Percentiles rank a stretch among this genome's conserved stretches.
These are phyloP conservation scores for Alnus glutinosa DNA, from an alignment of 306 rosid genomes.

Conservation along the genomic window DNA sequence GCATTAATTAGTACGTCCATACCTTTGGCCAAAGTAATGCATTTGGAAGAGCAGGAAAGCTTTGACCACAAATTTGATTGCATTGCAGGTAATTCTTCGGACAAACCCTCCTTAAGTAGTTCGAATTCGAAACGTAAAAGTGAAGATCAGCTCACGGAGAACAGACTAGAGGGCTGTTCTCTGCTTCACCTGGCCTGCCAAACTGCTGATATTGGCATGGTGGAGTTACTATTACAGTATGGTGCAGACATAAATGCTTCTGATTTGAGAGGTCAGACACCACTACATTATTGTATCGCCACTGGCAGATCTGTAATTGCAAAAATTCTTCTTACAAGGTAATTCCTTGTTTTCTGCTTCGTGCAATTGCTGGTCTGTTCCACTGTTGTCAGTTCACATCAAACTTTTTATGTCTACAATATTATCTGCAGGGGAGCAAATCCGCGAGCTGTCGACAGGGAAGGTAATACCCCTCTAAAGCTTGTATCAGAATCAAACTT, in stretches of 20 bases:
- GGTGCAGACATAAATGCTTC: constrained; percentile 67
- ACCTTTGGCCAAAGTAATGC: constrained; percentile 20
- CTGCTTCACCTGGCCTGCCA: constrained; percentile 79
- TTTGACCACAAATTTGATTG: constrained; percentile 13
- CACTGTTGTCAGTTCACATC: not conserved
- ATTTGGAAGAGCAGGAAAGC: constrained; percentile 22
- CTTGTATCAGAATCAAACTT: constrained; percentile 47
- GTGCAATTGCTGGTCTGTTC: not conserved
- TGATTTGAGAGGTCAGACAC: constrained; percentile 60
- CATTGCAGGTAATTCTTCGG: constrained; percentile 40
- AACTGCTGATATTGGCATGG: constrained; percentile 66
- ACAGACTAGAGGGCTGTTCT: constrained; percentile 46
- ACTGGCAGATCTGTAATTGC: constrained; percentile 46
- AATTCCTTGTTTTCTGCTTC: not conserved
- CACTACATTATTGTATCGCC: constrained; percentile 62
- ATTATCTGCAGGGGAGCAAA: constrained; percentile 64
- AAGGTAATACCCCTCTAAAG: constrained; percentile 56
- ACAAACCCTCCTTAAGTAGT: constrained; percentile 43
- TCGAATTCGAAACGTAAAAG: constrained; percentile 29
- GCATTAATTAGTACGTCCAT: constrained; percentile 45
- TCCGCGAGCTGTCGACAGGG: constrained; percentile 44
- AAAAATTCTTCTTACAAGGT: constrained; percentile 66
- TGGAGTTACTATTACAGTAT: constrained; percentile 74
- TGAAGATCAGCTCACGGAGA: constrained; percentile 39
- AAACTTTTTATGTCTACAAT: not conserved